Base-by-base conservation (phyloP, 2,329 filamentous ascomycete genomes). In the Pseudogymnoascus sp. region DNA sequence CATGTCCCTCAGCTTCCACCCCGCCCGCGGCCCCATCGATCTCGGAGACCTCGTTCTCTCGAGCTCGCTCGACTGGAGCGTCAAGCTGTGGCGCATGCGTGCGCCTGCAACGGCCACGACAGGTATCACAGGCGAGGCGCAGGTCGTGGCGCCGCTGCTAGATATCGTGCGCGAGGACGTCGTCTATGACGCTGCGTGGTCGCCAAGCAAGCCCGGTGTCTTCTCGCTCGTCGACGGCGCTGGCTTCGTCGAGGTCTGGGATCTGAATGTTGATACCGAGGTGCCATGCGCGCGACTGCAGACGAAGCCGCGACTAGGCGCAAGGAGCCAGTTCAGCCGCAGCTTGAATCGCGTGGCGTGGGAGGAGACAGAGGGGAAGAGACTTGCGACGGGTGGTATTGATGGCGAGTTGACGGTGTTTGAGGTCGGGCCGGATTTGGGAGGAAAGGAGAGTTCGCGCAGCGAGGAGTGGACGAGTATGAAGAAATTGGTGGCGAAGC, bases 151-250 rank as follows among this genome's bases (percentile, higher is more conserved):
- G 2, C 95, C 95, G 0, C 80, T 99, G 26, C 82, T 97, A 11
- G 92, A 97, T 67, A 91, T 99, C 72, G 88, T 90, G 19, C 88
- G 95, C 62, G 96, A 99, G 77, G 96, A 99, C 71, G 88, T 97
- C 19, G 93, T 99, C 61, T 99, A 99, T 77, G 93, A 97, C 74
- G 93, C 91, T 2, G 88, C 88, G 62, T 99, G 96, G 96, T 96
- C 91, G 13, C 95, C 95, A 0, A 85, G 95, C 67, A 93, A 95
- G 74, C 95, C 95, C 0, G 93, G 92, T 38, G 90, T 99, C 7
- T 99, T 99, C 76, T 91, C 91, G 1, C 85, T 96, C 19, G 95
- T 97, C 2, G 96, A 99, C 70, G 95, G 95, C 35, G 91, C 90
- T 2, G 96, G 95, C 31, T 90, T 87, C 75, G 81, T 99, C 17